These are phyloP conservation scores for Hydnum rufescens DNA, from an alignment of 768 basidiomycete genomes.

Conservation along the genomic window DNA sequence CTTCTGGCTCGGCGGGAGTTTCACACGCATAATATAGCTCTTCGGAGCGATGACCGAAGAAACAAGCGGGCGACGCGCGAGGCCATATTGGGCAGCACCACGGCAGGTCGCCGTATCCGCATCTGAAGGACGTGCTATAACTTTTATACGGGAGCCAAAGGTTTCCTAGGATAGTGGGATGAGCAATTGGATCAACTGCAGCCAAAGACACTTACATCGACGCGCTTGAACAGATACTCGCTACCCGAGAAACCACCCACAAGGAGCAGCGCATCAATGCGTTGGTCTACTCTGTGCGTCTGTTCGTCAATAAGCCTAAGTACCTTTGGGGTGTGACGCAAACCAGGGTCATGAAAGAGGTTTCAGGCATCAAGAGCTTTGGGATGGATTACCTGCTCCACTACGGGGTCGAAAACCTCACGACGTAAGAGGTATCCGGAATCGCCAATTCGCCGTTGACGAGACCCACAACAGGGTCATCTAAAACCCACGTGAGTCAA, in stretches of 20 bases:
- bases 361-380: neutral
- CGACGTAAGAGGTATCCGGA: slow-evolving; percentile 52
- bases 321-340: no score
- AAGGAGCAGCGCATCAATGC: slow-evolving; percentile 63
- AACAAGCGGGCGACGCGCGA: slow-evolving; percentile 54
- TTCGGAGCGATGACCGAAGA: slow-evolving; percentile 66
- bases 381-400: slow-evolving; percentile 35
- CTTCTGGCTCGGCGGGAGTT: slow-evolving; percentile 76
- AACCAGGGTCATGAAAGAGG: slow-evolving; percentile 4
- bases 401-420: slow-evolving; percentile 76
- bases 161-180: slow-evolving; percentile 27
- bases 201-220: slow-evolving; percentile 32
- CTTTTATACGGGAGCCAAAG: slow-evolving; percentile 42
- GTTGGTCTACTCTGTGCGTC: slow-evolving; percentile 40
- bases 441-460: slow-evolving; percentile 68
- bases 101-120: slow-evolving; percentile 77
- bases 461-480: slow-evolving; percentile 35
- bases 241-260: slow-evolving; percentile 76
- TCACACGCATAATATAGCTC: slow-evolving; percentile 81
- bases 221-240: slow-evolving; percentile 61
- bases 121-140: slow-evolving; percentile 69
- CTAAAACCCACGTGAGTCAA: neutral
- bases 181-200: neutral
- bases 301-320: slow-evolving; percentile 64
- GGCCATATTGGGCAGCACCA: slow-evolving; percentile 75